Evolutionary conservation across 768 basidiomycete genomes (phyloP).

Genomic region (Naganishia friedmannii): DNA sequence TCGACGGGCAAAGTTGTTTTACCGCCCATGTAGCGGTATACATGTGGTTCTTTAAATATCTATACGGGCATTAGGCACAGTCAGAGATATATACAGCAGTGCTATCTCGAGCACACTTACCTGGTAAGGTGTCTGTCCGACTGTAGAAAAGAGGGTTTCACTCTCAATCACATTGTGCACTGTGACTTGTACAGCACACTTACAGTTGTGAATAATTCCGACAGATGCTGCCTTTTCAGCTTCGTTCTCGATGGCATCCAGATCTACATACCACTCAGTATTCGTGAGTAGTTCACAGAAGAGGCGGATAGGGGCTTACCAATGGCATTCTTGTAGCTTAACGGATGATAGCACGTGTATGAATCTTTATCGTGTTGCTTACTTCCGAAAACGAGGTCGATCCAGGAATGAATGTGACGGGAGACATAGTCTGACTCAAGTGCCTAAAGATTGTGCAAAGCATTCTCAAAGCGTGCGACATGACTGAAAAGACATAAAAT

Average conservation of each 20-base stretch:
- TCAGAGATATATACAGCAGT: neutral
- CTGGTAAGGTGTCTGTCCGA: slow-evolving; percentile 28
- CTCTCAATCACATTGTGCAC: no score
- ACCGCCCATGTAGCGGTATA: slow-evolving; percentile 67
- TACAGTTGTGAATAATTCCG: slow-evolving; percentile 85
- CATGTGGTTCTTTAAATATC: slow-evolving; percentile 74
- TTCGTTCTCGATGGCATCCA: slow-evolving; percentile 80
- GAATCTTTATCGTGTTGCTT: slow-evolving; percentile 67
- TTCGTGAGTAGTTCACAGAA: neutral
- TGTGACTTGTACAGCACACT: neutral
- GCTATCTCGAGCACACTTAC: neutral
- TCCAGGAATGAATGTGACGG: slow-evolving; percentile 79
- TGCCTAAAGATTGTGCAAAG: slow-evolving; percentile 57
- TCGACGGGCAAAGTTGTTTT: slow-evolving; percentile 70
- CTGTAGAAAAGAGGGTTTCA: neutral
- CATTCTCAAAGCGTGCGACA: neutral
- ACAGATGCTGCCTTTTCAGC: slow-evolving; percentile 87
- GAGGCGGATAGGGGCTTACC: slow-evolving; percentile 35
- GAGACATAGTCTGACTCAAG: slow-evolving; percentile 84
- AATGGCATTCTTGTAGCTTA: slow-evolving; percentile 88
- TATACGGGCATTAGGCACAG: slow-evolving; percentile 52
- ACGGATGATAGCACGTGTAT: slow-evolving; percentile 83
- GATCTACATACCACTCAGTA: slow-evolving; percentile 54
- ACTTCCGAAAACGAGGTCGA: slow-evolving; percentile 75
- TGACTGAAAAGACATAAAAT: neutral